Percentiles rank a stretch among this genome's conserved stretches.
These are phyloP conservation scores for Botryotinia globosa DNA, from an alignment of 2,329 filamentous ascomycete genomes.

Conservation along the genomic window DNA sequence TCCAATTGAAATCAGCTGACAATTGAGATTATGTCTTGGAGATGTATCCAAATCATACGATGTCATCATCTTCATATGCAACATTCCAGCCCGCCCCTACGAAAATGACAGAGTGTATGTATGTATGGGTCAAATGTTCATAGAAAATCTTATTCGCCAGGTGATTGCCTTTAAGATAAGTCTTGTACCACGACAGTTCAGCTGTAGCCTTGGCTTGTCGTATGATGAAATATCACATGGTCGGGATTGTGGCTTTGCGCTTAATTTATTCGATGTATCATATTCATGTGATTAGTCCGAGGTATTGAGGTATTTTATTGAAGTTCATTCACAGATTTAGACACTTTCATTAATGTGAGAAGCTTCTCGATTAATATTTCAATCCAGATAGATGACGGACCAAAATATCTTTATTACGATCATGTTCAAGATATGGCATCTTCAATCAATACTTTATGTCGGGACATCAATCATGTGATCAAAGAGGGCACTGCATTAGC, in stretches of 20 bases:
- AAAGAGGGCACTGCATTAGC: too few relatives aligned
- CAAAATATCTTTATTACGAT: neutral
- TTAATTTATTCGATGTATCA: neutral
- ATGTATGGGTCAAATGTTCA: neutral
- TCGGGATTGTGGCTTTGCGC: neutral
- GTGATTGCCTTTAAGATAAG: neutral
- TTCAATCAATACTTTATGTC: neutral
- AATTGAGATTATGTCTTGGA: neutral
- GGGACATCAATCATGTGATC: too few relatives aligned
- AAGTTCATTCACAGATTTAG: neutral
- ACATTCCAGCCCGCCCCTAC: neutral
- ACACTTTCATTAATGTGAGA: neutral
- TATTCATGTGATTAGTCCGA: neutral
- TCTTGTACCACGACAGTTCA: neutral
- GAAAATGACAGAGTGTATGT: neutral
- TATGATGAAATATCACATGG: neutral
- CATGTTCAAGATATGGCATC: neutral
- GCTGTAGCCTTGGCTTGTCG: neutral
- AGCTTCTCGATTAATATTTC: neutral
- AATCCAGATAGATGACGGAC: neutral
- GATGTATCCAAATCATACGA: constrained; percentile 1
- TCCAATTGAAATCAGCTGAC: neutral
- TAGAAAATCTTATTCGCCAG: neutral
- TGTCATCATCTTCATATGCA: neutral
- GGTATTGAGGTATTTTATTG: neutral